These are phyloP conservation scores for Porodaedalea pini DNA, from an alignment of 1,284 basidiomycete genomes.

Conservation along the genomic window DNA sequence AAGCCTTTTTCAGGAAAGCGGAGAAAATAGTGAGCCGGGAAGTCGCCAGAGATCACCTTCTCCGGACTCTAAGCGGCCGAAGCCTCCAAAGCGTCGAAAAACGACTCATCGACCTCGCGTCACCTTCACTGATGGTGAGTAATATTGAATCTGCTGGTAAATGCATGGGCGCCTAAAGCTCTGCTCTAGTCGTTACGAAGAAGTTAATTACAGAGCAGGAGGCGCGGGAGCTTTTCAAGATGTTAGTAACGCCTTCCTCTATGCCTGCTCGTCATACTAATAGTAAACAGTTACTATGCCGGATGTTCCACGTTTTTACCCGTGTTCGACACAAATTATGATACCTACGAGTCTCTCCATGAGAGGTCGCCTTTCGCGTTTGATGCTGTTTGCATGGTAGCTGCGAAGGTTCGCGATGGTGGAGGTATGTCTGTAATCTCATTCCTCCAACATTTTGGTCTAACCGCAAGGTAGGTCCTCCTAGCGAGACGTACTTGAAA, in stretches of 20 bases:
- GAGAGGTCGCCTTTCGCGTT: conserved; percentile 82
- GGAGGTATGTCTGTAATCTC: conserved; percentile 50
- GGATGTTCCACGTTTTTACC: conserved; percentile 89
- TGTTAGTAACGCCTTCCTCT: conserved; percentile 46
- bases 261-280: conserved; percentile 22
- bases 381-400: conserved; percentile 86
- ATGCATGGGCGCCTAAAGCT: not conserved
- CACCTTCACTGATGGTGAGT: conserved; percentile 66
- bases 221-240: conserved; percentile 78
- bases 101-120: conserved; percentile 51
- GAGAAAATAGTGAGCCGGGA: conserved; percentile 67
- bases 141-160: not conserved
- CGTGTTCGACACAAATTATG: conserved; percentile 73
- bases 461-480: conserved; percentile 41
- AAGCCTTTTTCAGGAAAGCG: conserved; percentile 54
- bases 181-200: conserved; percentile 66
- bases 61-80: conserved; percentile 53
- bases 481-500: conserved; percentile 62
- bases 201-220: conserved; percentile 75
- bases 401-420: conserved; percentile 81
- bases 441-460: conserved; percentile 8
- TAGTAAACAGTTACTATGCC: conserved; percentile 64
- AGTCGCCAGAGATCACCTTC: conserved; percentile 71
- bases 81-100: conserved; percentile 70
- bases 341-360: conserved; percentile 79